Percentiles rank a stretch among this genome's conserved stretches.
Evolutionary conservation across 2,329 filamentous ascomycete genomes (phyloP).

Genomic region (Clarireedia hainanense): DNA sequence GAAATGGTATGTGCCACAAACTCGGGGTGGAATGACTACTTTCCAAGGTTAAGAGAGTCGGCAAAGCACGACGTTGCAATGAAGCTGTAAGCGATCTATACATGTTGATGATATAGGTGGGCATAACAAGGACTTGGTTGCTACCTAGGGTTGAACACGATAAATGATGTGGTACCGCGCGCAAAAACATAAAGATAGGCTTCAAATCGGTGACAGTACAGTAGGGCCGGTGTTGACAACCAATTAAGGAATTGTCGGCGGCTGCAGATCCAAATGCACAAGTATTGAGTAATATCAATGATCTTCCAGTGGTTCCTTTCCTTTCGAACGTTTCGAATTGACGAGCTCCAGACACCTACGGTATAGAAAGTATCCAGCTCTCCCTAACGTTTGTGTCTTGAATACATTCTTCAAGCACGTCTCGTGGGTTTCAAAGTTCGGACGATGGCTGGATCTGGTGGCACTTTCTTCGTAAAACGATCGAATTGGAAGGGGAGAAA

Average conservation of each 20-base stretch:
- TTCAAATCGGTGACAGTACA: background rate
- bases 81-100: conserved; percentile 17
- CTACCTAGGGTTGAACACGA: background rate
- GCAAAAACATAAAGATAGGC: background rate
- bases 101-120: conserved; percentile 19
- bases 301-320: background rate
- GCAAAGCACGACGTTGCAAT: background rate
- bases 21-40: conserved; percentile 8
- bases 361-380: background rate
- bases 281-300: background rate
- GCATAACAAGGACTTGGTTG: conserved; percentile 8
- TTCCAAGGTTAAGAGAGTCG: background rate
- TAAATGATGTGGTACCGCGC: conserved; percentile 3
- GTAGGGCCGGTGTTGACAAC: background rate
- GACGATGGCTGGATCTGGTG: conserved; percentile 14
- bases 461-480: conserved; percentile 2
- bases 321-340: background rate
- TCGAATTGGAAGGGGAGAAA: background rate
- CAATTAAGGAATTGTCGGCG: conserved; percentile 10
- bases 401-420: background rate
- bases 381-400: background rate
- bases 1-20: background rate
- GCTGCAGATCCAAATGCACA: conserved; percentile 8
- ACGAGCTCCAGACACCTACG: background rate
- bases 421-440: background rate